Base-by-base conservation (phyloP, 2,329 filamentous ascomycete genomes). In the Ceratocystis lukuohia region DNA sequence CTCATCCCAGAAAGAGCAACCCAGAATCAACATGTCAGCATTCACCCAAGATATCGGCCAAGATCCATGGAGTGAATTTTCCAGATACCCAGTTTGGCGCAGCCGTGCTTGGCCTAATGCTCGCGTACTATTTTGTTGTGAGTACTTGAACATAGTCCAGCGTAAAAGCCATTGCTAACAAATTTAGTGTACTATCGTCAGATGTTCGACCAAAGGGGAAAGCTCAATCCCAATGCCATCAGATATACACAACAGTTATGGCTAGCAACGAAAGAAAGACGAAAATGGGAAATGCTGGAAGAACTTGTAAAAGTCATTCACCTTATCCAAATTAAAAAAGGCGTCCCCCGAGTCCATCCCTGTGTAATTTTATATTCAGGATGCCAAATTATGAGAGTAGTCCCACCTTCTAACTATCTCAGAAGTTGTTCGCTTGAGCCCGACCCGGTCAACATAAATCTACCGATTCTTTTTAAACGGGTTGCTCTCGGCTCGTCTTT, bases 231-330 rank as follows among this genome's bases (percentile, higher is more conserved):
- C 48, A 48, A 65, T 20, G 46, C 48, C 20, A 56, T 65, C 20
- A 10, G 46, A 25, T 56, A 37, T 15, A 46, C 30, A n/a, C 62
- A 56, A 17, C 25, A 20, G 20, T 20, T 65, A 22, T 65, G 62
- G 46, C 48, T 65, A 33, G 22, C 22, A 17, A 56, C 62, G 2
- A 20, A 6, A 8, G 62, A 65, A 41, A 65, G 41, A 22, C 46
- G 57, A 56, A 65, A 65, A 37, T 65, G 46, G 62, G 46, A 56
- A 12, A 45, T 65, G 46, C 28, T 65, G 4, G 62, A 65, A 37
- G 46, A 46, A 33, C 46, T 57, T 41, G 46, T 65, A 3, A 56
- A 56, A 41, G 15, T 57, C 15, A 65, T 65, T 10, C 62, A 65
- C n/a, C 44, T 33, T 28, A 65, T 65, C 25, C 61, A 64, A 33